Evolutionary conservation across 257 asterid genomes (phyloP).

Genomic region (Salvia rosmarinus): DNA sequence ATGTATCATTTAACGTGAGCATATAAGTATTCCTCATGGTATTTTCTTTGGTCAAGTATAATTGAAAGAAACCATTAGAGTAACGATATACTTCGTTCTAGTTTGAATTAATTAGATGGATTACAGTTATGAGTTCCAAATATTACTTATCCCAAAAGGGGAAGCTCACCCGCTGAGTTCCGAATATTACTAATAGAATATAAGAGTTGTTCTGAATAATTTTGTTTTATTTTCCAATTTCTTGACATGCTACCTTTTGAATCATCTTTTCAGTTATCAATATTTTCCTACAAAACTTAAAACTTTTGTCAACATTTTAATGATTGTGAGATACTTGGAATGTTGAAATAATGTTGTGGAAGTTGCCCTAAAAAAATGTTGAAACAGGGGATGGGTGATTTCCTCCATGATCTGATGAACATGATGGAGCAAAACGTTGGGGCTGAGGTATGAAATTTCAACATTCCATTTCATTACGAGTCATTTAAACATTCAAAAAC

Average conservation of each 20-base stretch:
- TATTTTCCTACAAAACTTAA: not conserved
- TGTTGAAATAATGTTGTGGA: not conserved
- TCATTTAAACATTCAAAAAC: not conserved
- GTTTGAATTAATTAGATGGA: not conserved
- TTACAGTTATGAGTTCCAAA: not conserved
- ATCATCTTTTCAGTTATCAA: not conserved
- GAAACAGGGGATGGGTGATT: conserved; percentile 87
- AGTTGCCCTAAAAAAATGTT: not conserved
- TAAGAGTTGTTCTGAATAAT: not conserved
- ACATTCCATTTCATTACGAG: not conserved
- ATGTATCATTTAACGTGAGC: not conserved
- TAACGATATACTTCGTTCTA: not conserved
- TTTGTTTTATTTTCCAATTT: not conserved
- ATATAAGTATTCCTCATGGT: not conserved
- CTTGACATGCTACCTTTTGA: not conserved
- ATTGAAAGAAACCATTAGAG: not conserved
- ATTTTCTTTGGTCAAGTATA: not conserved
- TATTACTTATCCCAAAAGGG: too few relatives aligned
- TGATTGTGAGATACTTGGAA: not conserved
- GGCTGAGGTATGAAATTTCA: conserved; percentile 49
- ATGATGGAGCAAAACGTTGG: conserved; percentile 76
- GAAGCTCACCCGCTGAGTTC: too few relatives aligned
- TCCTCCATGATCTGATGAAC: conserved; percentile 73
- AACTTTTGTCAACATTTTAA: not conserved
- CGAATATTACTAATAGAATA: not conserved